Base-by-base conservation (phyloP, 1,284 basidiomycete species). In the Malassezia globosa region DNA sequence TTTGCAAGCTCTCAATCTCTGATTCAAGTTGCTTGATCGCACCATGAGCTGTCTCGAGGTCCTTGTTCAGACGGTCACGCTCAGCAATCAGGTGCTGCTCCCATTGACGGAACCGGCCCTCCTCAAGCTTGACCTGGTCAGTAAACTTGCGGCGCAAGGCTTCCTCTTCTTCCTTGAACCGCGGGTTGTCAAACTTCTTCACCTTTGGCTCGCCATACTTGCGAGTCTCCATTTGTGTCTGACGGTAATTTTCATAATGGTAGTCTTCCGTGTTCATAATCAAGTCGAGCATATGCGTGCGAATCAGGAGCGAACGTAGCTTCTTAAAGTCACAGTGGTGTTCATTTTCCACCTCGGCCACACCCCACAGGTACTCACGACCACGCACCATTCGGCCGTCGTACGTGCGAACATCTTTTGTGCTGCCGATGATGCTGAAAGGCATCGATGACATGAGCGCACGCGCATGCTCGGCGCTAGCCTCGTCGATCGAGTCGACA, bases 81-180 rank as follows among this genome's bases (percentile, higher is more conserved):
- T 71, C 68, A n/a, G 68, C 68, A 46, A 71, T 71, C 19, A 64
- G 56, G 76, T 95, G 90, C 76, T 94, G 88, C 75, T 96, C 92
- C 94, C 94, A 99, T 70, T 96, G 89, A 72, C 94, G 82, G 81
- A 99, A 99, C 55, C 94, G 79, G 10, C 85, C 80, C 73, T 99
- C 92, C 77, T 99, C 92, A 54, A 89, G 78, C 79, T 99, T 99
- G 79, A 99, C 94, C 77, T 97, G 92, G 74, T 99, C 94, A 26
- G 92, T 99, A 75, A 99, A 99, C 55, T 89, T 81, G 79, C 92
- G 95, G 67, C 92, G 79, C 58, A 97, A 80, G 42, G 82, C 78
- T 75, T 99, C 92, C 73, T 99, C 92, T 75, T 99, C 92, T 74
- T 97, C 94, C 78, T 92, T 92, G 82, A 94, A 99, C 76, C 96